phyloP scores from a whole-genome alignment of 2,329 filamentous ascomycete genomes.

The Sarocladium oryzae region DNA sequence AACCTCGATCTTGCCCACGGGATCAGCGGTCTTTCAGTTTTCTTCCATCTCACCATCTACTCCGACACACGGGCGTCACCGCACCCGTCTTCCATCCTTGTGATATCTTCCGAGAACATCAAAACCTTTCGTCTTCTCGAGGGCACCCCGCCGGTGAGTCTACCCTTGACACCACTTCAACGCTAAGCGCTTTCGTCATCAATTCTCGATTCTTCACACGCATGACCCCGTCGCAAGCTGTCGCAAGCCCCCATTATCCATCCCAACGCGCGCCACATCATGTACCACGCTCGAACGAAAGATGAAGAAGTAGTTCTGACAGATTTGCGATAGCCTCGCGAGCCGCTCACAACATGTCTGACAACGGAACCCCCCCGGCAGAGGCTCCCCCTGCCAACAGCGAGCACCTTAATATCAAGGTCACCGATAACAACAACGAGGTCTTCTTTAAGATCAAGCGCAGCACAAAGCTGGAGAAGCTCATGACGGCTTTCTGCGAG shows the following conservation, averaged over 20 bases:
- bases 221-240: not conserved
- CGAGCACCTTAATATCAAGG: conserved; percentile 98
- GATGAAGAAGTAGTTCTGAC: not conserved
- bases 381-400: conserved; percentile 35
- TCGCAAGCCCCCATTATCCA: not conserved
- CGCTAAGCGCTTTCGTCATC: conserved; percentile 4
- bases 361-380: conserved; percentile 40
- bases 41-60: not conserved
- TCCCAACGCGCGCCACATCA: not conserved
- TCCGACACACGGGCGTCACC: not conserved
- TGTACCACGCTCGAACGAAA: not conserved
- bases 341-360: conserved; percentile 37
- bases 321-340: not conserved
- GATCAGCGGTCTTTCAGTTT: not conserved
- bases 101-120: no score
- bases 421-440: conserved; percentile 98
- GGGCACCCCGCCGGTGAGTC: no score
- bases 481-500: conserved; percentile 98
- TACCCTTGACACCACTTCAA: not conserved
- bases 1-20: not conserved
- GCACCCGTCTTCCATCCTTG: not conserved
- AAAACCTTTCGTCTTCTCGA: no score
- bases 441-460: conserved; percentile 99
- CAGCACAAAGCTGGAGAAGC: conserved; percentile 88
- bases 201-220: not conserved